Base-by-base conservation (phyloP, 331 rosid genomes). In the Quercus lobata region DNA sequence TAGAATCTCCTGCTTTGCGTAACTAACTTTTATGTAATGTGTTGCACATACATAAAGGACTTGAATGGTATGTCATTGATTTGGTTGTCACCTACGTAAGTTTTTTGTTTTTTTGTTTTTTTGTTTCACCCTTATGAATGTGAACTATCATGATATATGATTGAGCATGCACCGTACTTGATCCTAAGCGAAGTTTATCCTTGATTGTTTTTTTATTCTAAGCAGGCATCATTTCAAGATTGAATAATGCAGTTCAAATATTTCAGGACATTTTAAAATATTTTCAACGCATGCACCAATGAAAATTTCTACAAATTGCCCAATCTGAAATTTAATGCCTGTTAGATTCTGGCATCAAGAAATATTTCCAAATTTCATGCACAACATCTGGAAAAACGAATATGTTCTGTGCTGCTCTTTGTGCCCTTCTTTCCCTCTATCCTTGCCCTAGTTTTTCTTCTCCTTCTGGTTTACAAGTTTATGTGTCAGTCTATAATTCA, bases 1-100 rank as follows among this genome's bases (percentile, higher is more conserved):
- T 78, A 71, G 78, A 80, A 73, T 74, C 77, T 69, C 57, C 56
- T 79, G 73, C 27, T 84, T 75, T 30, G 41, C 41, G 0, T 63
- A 5, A 2, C 70, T 29, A 63, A 22, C 66, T 34, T 27, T 63
- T 16, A 15, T 24, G 15, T 35, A 18, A 19, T 62, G 69, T 62
- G 30, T 63, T 63, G 70, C 70, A 6, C 41, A 0, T 27, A 63
- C 11, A 63, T 34, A 27, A 62, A 16, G 30, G 19, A 15, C 4
- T 27, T 2, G 69, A 62, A 62, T 62, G 5, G 4, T 15, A 25
- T 62, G 37, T 5, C 21, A 12, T 2, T 25, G 69, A 27, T 62
- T 29, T 68, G 24, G 17, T 10, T 7, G 35, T 68, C 27, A 8
- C 25, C 27, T 3, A 17, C n/a, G 17, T 29, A 32, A 34, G 7